Base-by-base conservation (phyloP, 2,329 filamentous ascomycete genomes). In the Pseudofabraea citricarpa region DNA sequence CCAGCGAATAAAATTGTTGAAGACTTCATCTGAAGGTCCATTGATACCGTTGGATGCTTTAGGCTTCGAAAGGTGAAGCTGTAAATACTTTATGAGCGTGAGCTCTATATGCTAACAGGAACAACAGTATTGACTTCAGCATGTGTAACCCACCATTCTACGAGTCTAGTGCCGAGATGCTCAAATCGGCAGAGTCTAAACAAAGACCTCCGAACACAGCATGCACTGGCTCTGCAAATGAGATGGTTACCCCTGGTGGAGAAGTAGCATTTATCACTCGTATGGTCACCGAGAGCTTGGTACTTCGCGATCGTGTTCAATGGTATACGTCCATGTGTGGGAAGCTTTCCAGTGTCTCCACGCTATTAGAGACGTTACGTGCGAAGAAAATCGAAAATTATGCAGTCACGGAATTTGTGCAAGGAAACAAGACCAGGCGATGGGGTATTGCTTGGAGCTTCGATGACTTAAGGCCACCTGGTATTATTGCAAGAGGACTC, bases 91-190 rank as follows among this genome's bases (percentile, higher is more conserved):
- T 7, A 42, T 23, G 23, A 32, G 33, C 19, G 32, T 36, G 13
- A 45, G 6, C 16, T 16, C 19, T 37, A 46, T 40, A 47, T 56
- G 23, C 56, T 36, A 27, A 32, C 26, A 36, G 15, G 10, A 3
- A 36, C 43, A 6, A 37, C 44, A 72, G 69, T 3, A 71, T 95
- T 33, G 83, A 91, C 59, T 96, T 97, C 61, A 81, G 79, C 46
- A 94, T 97, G 81, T 91, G 85, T 51, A 98, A 98, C 54, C 93
- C 93, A 0, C 93, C 93, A 0, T 98, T 98, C 67, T 97, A 96
- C 68, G 64, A 72, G n/a, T 90, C 87, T 0, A 67, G 75, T 3
- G 65, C 73, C 5, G 89, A 94, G 40, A 77, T 96, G 64, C 53
- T 74, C 3, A 66, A 70, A 4, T 84, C 83, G 2, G 84, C 87